Conservation (phyloP, 257 asterid species). For the Jacaranda copaia region DNA sequence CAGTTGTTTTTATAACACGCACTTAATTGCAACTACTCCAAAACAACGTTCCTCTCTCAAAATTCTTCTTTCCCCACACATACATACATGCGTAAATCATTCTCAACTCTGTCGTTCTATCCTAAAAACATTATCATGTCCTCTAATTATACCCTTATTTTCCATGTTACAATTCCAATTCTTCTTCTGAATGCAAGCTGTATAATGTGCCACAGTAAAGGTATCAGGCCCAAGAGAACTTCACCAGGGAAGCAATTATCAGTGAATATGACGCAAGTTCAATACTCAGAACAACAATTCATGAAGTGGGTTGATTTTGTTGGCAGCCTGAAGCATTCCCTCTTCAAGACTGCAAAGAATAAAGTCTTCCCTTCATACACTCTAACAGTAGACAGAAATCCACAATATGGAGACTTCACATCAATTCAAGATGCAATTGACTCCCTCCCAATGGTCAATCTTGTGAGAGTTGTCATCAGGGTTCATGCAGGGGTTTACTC, state of each 20-base stretch:
- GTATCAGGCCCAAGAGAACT: constrained; percentile 49
- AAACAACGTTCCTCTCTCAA: background rate
- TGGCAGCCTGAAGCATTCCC: constrained; percentile 79
- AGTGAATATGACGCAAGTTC: constrained; percentile 58
- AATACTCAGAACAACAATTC: constrained; percentile 74
- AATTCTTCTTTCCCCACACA: background rate
- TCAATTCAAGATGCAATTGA: constrained; percentile 88
- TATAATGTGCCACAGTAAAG: constrained; percentile 59
- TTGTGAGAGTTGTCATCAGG: constrained; percentile 77
- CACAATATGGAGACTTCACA: constrained; percentile 73
- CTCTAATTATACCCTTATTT: constrained; percentile 29
- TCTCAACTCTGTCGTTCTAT: constrained; percentile 19
- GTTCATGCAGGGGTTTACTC: constrained; percentile 90
- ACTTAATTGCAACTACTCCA: background rate
- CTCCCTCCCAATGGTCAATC: constrained; percentile 78
- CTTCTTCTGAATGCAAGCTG: constrained; percentile 39
- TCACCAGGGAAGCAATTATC: constrained; percentile 36
- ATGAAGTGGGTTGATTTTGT: constrained; percentile 84
- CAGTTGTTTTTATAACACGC: background rate
- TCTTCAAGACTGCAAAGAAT: constrained; percentile 71
- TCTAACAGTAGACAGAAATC: constrained; percentile 77
- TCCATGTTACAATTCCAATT: constrained; percentile 28
- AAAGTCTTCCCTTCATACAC: constrained; percentile 77
- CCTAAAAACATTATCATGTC: constrained; percentile 32
- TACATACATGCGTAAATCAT: background rate